A percentile compares a stretch with the other conserved stretches of the same genome.
These are phyloP conservation scores for Claviceps arundinis DNA, from an alignment of 2,329 filamentous ascomycete species.

Conservation along the genomic window DNA sequence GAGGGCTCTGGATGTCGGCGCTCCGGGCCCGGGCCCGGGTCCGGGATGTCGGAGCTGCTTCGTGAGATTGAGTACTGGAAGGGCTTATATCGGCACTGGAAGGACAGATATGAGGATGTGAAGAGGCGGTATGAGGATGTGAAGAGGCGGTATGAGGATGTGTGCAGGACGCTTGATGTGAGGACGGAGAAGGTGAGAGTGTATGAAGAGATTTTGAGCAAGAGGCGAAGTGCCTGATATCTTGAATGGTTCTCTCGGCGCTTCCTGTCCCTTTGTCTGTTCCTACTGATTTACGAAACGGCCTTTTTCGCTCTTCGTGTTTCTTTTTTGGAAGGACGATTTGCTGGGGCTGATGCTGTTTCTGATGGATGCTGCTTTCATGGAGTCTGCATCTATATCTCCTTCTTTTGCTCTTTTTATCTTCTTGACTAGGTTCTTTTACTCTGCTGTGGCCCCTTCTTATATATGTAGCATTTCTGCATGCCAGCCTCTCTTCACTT, in stretches of 20 bases:
- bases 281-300: neutral
- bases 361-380: too few species aligned
- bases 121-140: constrained; percentile 15
- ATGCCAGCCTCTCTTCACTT: too few species aligned
- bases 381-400: too few species aligned
- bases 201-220: constrained; percentile 22
- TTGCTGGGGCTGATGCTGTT: too few species aligned
- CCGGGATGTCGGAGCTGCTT: constrained; percentile 20
- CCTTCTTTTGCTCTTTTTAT: too few species aligned
- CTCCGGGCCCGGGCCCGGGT: constrained; percentile 19
- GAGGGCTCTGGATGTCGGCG: too few species aligned
- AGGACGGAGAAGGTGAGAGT: constrained; percentile 19
- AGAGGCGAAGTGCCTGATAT: constrained; percentile 1
- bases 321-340: too few species aligned
- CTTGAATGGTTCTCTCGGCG: too few species aligned
- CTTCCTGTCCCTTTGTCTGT: neutral
- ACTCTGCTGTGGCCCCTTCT: too few species aligned
- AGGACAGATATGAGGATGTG: constrained; percentile 16
- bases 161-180: constrained; percentile 16
- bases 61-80: constrained; percentile 23
- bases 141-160: constrained; percentile 15
- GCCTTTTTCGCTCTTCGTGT: neutral
- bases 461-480: too few species aligned
- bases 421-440: too few species aligned
- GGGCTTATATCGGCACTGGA: constrained; percentile 18